Base-by-base conservation (phyloP, 768 basidiomycete species). In the Agrocybe praecox region DNA sequence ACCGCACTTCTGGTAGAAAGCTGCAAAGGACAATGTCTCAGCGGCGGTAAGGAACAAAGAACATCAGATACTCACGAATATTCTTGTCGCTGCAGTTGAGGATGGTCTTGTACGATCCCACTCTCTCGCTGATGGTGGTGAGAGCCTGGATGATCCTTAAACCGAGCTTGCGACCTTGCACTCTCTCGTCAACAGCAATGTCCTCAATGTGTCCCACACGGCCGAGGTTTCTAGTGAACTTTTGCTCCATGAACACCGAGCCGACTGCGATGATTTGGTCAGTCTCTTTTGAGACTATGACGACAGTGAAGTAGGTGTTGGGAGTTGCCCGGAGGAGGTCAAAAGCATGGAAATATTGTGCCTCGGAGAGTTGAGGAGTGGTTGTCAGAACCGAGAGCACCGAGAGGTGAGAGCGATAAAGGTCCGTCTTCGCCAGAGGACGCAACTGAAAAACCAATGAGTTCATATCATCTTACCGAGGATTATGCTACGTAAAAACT, bases 1-100 rank as follows among this genome's bases (percentile, higher is more conserved):
- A 19, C 96, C 96, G 69, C 96, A 99, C 74, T 98, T 98, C 72
- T 94, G 80, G 72, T 99, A 99, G 76, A 99, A 99, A 9, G 92
- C 96, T 97, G 67, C 26, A 60, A 45, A 22, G 42, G 22, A 42
- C 40, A 48, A 54, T 60, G 60, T 48, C 32, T 55, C 17, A 29
- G 29, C 18, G 17, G 58, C 36, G n/a, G 54, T 57, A 48, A 23
- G 47, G 42, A 34, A 47, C 29, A 33, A 32, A 14, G 18, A 10
- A 33, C n/a, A 42, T 59, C 46, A 49, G 23, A 50, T 14, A 86
- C 95, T 73, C 69, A 98, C 96, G 91, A 60, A 95, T 89, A 64
- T 99, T 99, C 52, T 80, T 79, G 58, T 93, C 86, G 68, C 82
- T 92, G 70, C 97, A 99, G 71, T 99, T 96, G 68, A 99, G 75